Evolutionary conservation across 179 eudicot species (phyloP).

Genomic region (Kewa caespitosa): DNA sequence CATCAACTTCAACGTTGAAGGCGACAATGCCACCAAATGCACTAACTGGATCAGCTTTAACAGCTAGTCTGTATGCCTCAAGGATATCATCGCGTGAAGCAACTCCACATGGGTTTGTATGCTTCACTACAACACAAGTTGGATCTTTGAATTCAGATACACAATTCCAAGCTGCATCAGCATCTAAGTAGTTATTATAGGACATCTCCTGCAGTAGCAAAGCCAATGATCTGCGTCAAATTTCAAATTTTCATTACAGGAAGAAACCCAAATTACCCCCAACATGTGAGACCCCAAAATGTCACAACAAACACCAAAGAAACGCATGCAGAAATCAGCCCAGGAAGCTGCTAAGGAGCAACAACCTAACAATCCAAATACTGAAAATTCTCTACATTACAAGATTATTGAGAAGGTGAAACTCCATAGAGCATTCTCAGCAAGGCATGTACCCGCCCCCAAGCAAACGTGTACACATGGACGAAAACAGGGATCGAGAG

Average conservation of each 20-base stretch:
- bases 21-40: constrained; percentile 99
- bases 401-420: too few relatives aligned
- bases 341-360: too few relatives aligned
- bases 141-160: constrained; percentile 88
- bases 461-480: too few relatives aligned
- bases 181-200: constrained; percentile 92
- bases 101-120: constrained; percentile 98
- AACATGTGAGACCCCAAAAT: not conserved
- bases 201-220: constrained; percentile 84
- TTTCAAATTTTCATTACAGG: too few relatives aligned
- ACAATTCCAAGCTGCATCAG: constrained; percentile 99
- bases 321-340: too few relatives aligned
- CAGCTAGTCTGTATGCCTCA: constrained; percentile 90
- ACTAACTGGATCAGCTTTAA: constrained; percentile 93
- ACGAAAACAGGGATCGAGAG: too few relatives aligned
- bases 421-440: too few relatives aligned
- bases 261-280: not conserved
- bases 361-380: too few relatives aligned
- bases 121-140: constrained; percentile 94
- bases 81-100: constrained; percentile 88
- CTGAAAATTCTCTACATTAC: too few relatives aligned
- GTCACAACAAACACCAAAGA: too few relatives aligned
- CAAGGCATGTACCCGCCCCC: too few relatives aligned
- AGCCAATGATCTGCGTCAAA: constrained; percentile 1
- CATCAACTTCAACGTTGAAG: constrained; percentile 87